These are phyloP conservation scores for Meredithiella fracta DNA, from an alignment of 2,329 filamentous ascomycete genomes.

Conservation along the genomic window DNA sequence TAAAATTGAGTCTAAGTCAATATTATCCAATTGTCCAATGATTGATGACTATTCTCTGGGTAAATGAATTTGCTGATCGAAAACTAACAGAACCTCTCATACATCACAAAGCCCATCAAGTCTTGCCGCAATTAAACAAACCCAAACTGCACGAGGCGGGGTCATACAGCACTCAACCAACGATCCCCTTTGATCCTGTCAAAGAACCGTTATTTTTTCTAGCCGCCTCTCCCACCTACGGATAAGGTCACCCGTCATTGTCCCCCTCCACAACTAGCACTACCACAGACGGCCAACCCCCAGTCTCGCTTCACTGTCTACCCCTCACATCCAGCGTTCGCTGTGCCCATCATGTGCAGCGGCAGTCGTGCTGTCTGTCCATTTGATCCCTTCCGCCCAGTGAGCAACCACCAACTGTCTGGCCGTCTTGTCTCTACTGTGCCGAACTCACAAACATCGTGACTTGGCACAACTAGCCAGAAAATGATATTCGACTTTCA, in stretches of 20 bases:
- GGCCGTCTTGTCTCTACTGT: not conserved
- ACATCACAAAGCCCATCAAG: no score
- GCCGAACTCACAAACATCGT: not conserved
- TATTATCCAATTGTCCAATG: no score
- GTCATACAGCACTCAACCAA: not conserved
- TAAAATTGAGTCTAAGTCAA: no score
- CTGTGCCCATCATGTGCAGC: conserved; percentile 7
- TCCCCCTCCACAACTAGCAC: conserved; percentile 1
- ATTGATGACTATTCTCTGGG: no score
- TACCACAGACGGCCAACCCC: not conserved
- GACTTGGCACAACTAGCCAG: not conserved
- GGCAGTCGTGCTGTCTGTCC: conserved; percentile 2
- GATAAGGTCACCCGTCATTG: not conserved
- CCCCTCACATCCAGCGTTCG: not conserved
- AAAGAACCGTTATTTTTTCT: conserved; percentile 5
- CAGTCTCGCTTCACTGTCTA: not conserved
- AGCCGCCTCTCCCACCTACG: not conserved
- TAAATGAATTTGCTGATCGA: no score
- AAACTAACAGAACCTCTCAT: no score
- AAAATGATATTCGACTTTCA: no score
- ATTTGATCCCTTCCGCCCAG: not conserved
- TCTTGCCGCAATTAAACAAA: no score
- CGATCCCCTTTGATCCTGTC: no score
- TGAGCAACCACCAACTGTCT: not conserved
- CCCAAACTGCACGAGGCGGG: not conserved